Evolutionary conservation across 176 grass and related monocot species (phyloP), one percentile per base, ranked within the genome.

Genomic region (Aegilops longissima): DNA sequence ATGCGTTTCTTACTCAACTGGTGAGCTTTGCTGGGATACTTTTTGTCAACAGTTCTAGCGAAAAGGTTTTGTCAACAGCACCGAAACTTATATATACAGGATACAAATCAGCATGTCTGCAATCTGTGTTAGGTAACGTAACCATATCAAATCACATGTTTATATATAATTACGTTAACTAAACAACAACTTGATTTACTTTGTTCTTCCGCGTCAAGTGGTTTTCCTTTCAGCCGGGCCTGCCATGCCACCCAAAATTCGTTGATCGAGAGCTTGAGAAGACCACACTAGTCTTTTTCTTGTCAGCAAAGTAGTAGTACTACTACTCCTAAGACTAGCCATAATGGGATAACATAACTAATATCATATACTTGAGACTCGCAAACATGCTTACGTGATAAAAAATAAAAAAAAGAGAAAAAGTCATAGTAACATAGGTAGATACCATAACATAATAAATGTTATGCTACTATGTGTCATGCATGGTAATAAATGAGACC

Each of bases 251-350:
- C 0, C 34, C 16, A 9, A 23, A 73, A 35, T 88, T 82, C 8
- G 18, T 44, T 44, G 42, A 44, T 80, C 40, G 31, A n/a, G 70
- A 25, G 39, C 38, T 44, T 5, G 11, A 13, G 11, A 40, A 24
- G n/a, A 36, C 20, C 38, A 21, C 2, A 42, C 70, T n/a, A 24
- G 38, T 73, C 38, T 27, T 45, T 25, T 47, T 47, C 12, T 67
- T 47, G 61, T 49, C 78, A 82, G 62, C 49, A 64, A 86, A 49
- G 44, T 45, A 73, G 39, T 11, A 49, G 44, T 45, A 73, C 30
- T 11, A 39, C 6, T 24, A 36, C 3, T 54, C 51, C 51, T 54
- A 54, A 52, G 25, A 1, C 25, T 25, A 25, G 25, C 25, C 25
- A 25, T 25, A 25, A 25, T 25, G 25, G 25, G 25, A 25, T 25